Base-by-base conservation (phyloP, 352 stramenopile species). In the Pythium coloratum region DNA sequence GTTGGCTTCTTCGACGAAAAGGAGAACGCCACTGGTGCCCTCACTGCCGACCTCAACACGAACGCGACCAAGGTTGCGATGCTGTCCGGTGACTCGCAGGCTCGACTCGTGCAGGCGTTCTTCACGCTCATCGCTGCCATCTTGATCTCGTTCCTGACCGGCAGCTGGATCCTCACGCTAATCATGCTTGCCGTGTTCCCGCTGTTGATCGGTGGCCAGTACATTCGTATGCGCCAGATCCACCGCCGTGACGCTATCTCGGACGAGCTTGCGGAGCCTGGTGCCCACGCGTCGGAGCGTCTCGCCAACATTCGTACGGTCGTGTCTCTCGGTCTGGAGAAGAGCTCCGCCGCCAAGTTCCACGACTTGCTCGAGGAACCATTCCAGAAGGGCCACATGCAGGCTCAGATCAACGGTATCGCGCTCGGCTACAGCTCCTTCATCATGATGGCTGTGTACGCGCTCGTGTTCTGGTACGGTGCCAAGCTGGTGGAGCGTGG, bases 381-480 rank as follows among this genome's bases (percentile, higher is more conserved):
- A 12, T 38, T 75, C 12, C 59, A 68, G 28, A 58, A 73, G 30
- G 65, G 63, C 50, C n/a, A 30, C 26, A 55, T 46, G 18, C 42
- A 74, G 40, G 66, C 71, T 12, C 66, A 75, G 13, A 67, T 77
- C 26, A 74, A 74, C 44, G 71, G 54, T 33, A 42, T 75, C 24
- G 70, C 70, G 50, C 62, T 79, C 72, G 96, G 62, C 56, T 97
- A 55, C 62, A 94, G 16, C 80, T 95, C 70, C 3, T 71, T 71
- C 18, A 66, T 69, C 46, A 75, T 72, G 53, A 70, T 77, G 54
- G 71, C 71, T 14, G 50, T 64, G 34, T 76, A 82, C 54, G 69
- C 73, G 4, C 64, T 84, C 26, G 73, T 78, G 4, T 84, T 84
- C 64, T 84, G 76, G 66, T 82, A 82, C 38, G 77, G 77, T 30